These are phyloP conservation scores for Calonectria hongkongensis DNA, from an alignment of 2,329 filamentous ascomycete species.

Conservation along the genomic window DNA sequence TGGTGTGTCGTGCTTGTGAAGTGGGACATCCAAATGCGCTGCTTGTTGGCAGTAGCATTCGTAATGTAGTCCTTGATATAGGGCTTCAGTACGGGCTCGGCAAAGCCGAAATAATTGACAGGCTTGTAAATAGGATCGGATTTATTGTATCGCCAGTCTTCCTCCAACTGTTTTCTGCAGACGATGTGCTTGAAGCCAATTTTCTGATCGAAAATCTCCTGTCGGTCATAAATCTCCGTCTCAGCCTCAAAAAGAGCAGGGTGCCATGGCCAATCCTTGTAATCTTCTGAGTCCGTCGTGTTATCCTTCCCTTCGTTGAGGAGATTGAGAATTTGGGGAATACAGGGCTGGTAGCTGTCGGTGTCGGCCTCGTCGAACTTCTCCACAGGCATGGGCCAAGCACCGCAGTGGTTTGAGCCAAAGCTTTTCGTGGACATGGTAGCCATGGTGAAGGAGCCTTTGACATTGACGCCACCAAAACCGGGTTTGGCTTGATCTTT, in stretches of 20 bases:
- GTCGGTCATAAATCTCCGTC: slow-evolving; percentile 60
- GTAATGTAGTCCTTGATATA: slow-evolving; percentile 58
- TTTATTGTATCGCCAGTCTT: slow-evolving; percentile 49
- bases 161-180: slow-evolving; percentile 55
- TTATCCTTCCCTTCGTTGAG: slow-evolving; percentile 57
- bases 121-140: slow-evolving; percentile 51
- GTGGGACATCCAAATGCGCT: slow-evolving; percentile 61
- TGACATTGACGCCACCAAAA: slow-evolving; percentile 64
- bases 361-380: slow-evolving; percentile 65
- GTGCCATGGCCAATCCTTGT: slow-evolving; percentile 57
- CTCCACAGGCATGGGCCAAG: slow-evolving; percentile 64
- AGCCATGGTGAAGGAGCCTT: slow-evolving; percentile 62
- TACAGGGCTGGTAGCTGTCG: slow-evolving; percentile 66
- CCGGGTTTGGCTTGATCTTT: slow-evolving; percentile 44
- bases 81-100: slow-evolving; percentile 56
- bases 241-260: slow-evolving; percentile 60
- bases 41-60: slow-evolving; percentile 58
- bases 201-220: slow-evolving; percentile 57
- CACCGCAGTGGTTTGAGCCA: slow-evolving; percentile 64
- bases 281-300: slow-evolving; percentile 47
- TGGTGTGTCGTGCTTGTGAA: slow-evolving; percentile 62
- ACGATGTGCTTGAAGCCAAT: slow-evolving; percentile 59
- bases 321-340: slow-evolving; percentile 63
- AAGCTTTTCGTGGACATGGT: slow-evolving; percentile 68
- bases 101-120: slow-evolving; percentile 60